Evolutionary conservation across 140 eudicot genomes (phyloP).

Genomic region (Anethum foeniculum): DNA sequence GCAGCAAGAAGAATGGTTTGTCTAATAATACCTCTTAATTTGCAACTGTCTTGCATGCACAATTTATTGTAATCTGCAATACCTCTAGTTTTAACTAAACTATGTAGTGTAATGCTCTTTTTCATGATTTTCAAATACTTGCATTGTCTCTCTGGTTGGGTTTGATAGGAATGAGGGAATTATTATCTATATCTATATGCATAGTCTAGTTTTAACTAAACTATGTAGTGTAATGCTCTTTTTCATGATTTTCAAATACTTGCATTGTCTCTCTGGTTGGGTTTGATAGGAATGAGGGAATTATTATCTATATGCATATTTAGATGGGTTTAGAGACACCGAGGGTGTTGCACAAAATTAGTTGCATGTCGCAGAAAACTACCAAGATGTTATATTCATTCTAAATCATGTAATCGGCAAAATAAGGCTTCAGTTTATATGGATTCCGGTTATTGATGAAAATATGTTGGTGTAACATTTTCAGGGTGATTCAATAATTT

Average conservation of each 20-base stretch:
- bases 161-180: not conserved
- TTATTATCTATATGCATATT: not conserved
- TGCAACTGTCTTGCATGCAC: not conserved
- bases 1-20: slow-evolving; percentile 26
- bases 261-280: not conserved
- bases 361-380: not conserved
- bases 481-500: slow-evolving; percentile 27
- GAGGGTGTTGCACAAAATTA: slow-evolving; percentile 5
- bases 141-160: not conserved
- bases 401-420: not conserved
- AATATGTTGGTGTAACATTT: slow-evolving; percentile 13
- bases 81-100: not conserved
- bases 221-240: not conserved
- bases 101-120: not conserved
- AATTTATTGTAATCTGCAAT: not conserved
- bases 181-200: not conserved
- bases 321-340: not conserved
- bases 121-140: not conserved
- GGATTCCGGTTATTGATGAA: not conserved
- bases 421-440: not conserved
- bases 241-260: not conserved
- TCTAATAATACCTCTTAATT: slow-evolving; percentile 8
- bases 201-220: not conserved
- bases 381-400: not conserved
- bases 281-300: not conserved